These are phyloP conservation scores for Solanum arcanum DNA, from an alignment of 257 asterid genomes.

Conservation along the genomic window DNA sequence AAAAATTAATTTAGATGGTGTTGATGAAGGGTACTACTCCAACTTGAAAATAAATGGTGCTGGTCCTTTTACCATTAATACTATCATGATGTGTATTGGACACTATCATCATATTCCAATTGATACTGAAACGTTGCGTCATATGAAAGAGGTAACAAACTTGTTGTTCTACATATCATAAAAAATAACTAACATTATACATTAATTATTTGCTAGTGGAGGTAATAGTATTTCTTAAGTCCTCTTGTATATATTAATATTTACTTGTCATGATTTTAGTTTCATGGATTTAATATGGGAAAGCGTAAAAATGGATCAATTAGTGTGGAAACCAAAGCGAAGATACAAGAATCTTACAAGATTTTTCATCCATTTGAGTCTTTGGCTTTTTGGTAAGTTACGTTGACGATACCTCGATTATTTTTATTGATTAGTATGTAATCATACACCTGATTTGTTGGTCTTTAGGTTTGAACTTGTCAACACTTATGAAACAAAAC, in stretches of 20 bases:
- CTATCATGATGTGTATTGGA: conserved; percentile 36
- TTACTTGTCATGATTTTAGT: conserved; percentile 1
- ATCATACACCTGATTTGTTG: neutral
- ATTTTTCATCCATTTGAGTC: conserved; percentile 42
- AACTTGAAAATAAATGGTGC: conserved; percentile 7
- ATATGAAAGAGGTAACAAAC: conserved; percentile 19
- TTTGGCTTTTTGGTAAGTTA: conserved; percentile 38
- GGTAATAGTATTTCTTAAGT: neutral
- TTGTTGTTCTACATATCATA: neutral
- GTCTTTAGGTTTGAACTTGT: conserved; percentile 23
- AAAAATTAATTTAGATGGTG: neutral
- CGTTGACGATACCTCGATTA: neutral
- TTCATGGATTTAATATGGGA: conserved; percentile 7
- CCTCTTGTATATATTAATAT: neutral
- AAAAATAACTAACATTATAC: neutral
- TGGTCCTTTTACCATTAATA: conserved; percentile 29
- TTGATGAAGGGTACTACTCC: neutral
- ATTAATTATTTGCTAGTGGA: neutral
- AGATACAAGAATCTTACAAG: conserved; percentile 17
- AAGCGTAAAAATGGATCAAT: neutral
- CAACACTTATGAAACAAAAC: conserved; percentile 15
- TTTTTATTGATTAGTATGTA: neutral
- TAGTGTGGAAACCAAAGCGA: neutral
- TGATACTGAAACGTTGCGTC: conserved; percentile 37
- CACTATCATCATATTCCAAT: conserved; percentile 22